Conservation (phyloP, 2,329 filamentous ascomycete genomes). For the Pyricularia sp. region DNA sequence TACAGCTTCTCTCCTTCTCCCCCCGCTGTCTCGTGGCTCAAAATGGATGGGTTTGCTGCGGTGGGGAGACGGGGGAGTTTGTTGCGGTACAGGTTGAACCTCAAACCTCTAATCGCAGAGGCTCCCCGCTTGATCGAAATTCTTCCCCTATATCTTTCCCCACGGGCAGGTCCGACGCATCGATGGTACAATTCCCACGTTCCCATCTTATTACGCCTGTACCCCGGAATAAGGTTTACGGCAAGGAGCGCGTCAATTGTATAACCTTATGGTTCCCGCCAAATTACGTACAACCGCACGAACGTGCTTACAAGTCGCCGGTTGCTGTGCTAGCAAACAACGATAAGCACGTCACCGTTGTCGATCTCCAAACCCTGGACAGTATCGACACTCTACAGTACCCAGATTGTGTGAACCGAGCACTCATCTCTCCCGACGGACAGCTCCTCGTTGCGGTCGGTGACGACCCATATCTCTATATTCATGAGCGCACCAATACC, state of each 20-base stretch:
- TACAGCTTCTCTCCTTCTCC: conserved; percentile 60
- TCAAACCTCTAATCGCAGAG: conserved; percentile 17
- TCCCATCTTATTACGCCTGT: conserved; percentile 34
- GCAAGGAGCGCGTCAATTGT: conserved; percentile 55
- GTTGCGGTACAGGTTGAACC: conserved; percentile 60
- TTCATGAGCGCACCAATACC: conserved; percentile 51
- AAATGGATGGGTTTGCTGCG: conserved; percentile 83
- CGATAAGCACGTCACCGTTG: conserved; percentile 79
- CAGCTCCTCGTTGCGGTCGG: conserved; percentile 72
- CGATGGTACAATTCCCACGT: conserved; percentile 24
- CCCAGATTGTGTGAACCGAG: conserved; percentile 84
- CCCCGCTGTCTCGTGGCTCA: conserved; percentile 84
- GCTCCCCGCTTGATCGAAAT: conserved; percentile 10
- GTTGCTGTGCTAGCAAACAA: conserved; percentile 83
- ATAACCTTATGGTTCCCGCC: conserved; percentile 55
- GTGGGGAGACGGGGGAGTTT: conserved; percentile 82
- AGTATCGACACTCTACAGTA: conserved; percentile 64
- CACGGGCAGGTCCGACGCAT: conserved; percentile 20
- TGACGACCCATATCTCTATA: conserved; percentile 78
- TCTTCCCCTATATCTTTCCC: conserved; percentile 16
- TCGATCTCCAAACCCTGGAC: conserved; percentile 58
- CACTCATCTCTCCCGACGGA: conserved; percentile 86
- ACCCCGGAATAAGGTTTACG: conserved; percentile 43
- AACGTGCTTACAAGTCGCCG: conserved; percentile 35
- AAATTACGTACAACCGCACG: conserved; percentile 17